These are phyloP conservation scores for Parathielavia hyrcaniae DNA, from an alignment of 495 filamentous ascomycete species.

Conservation along the genomic window DNA sequence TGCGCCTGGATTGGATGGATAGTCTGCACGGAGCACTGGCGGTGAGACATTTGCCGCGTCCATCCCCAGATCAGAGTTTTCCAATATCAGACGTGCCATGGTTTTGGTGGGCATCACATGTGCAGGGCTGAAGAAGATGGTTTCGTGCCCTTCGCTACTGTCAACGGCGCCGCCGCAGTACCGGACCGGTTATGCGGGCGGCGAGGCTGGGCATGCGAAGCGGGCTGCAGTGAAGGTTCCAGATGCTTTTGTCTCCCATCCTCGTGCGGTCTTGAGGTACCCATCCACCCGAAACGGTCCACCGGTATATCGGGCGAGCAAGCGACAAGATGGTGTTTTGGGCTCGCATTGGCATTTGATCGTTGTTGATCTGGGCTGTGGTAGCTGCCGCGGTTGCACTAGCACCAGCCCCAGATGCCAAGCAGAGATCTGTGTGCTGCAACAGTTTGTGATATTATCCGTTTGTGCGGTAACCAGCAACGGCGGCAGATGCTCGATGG, in stretches of 20 bases:
- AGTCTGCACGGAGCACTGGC: too few relatives aligned
- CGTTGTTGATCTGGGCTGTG: background rate
- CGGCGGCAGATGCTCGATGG: background rate
- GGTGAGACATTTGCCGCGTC: background rate
- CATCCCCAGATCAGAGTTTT: background rate
- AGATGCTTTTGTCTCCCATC: too few relatives aligned
- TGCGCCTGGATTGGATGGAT: background rate
- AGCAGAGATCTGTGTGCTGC: background rate
- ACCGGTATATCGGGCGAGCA: background rate
- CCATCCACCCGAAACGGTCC: slow-evolving; percentile 12
- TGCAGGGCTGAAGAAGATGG: slow-evolving; percentile 1
- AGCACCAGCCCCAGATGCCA: slow-evolving; percentile 3
- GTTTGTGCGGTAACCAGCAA: background rate
- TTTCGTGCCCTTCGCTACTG: slow-evolving; percentile 2
- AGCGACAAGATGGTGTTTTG: background rate
- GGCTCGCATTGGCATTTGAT: slow-evolving; percentile 2
- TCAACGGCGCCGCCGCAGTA: slow-evolving; percentile 9
- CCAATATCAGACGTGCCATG: background rate
- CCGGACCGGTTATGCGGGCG: slow-evolving; percentile 13
- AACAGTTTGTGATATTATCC: background rate
- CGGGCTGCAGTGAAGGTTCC: slow-evolving; percentile 11
- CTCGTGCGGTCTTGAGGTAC: too few relatives aligned
- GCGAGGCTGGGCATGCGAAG: background rate
- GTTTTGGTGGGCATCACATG: slow-evolving; percentile 1
- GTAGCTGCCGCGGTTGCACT: background rate